A percentile compares a stretch with the other conserved stretches of the same genome.
These are phyloP conservation scores for Collybiopsis luxurians DNA, from an alignment of 768 basidiomycete species.

Conservation along the genomic window DNA sequence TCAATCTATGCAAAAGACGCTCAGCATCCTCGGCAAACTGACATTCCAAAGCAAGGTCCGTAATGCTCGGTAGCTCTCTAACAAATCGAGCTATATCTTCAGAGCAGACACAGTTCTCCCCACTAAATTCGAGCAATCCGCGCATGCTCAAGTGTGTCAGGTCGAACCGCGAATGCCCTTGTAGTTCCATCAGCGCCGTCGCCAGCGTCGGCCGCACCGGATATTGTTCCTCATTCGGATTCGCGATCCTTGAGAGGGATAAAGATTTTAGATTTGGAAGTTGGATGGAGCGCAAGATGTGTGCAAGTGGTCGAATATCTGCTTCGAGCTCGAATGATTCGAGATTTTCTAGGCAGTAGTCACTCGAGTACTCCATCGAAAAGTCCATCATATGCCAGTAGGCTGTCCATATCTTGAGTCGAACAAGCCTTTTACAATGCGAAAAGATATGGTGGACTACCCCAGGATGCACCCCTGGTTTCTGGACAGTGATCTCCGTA, in stretches of 20 bases:
- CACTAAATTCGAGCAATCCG: background rate
- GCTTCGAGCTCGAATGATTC: background rate
- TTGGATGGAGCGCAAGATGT: background rate
- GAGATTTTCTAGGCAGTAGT: background rate
- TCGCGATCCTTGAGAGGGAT: background rate
- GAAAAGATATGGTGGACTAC: background rate
- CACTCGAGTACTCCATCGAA: background rate
- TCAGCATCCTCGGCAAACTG: too few species aligned
- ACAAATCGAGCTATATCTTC: background rate
- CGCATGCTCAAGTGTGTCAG: background rate
- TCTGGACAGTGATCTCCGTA: background rate
- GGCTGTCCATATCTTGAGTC: background rate
- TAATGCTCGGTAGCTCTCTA: background rate
- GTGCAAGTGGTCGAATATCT: background rate
- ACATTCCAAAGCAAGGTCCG: too few species aligned
- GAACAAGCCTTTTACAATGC: background rate
- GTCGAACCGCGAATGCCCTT: background rate
- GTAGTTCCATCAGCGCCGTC: background rate
- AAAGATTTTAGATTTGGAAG: background rate
- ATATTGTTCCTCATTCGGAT: background rate
- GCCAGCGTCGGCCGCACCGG: background rate
- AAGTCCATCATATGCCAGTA: background rate
- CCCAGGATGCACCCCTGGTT: background rate
- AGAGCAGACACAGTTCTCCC: background rate
- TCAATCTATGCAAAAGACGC: too few species aligned